Percentiles rank a stretch among this genome's conserved stretches.
Evolutionary conservation across 176 grass and related monocot species (phyloP).

Genomic region (Bothriochloa decipiens): DNA sequence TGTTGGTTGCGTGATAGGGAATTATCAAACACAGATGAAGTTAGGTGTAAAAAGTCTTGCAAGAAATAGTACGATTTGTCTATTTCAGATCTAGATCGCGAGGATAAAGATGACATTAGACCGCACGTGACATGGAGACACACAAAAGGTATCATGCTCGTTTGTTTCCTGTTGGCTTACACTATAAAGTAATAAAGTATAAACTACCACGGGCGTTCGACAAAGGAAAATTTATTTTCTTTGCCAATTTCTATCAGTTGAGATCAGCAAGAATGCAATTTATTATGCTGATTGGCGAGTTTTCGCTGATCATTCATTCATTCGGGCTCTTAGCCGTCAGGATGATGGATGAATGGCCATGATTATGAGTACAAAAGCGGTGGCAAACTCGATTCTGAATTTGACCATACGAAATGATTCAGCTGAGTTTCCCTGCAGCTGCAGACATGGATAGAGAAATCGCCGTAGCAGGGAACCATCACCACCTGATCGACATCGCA

Average conservation of each 20-base stretch:
- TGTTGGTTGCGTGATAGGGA: too few relatives aligned
- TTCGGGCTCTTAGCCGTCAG: not conserved
- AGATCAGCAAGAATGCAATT: not conserved
- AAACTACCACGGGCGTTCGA: not conserved
- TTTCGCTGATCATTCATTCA: not conserved
- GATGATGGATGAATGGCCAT: not conserved
- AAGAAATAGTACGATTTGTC: not conserved
- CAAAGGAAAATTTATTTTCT: not conserved
- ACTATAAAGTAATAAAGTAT: too few relatives aligned
- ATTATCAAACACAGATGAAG: not conserved
- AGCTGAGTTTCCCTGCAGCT: not conserved
- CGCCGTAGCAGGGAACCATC: not conserved
- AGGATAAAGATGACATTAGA: not conserved
- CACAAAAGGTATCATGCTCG: not conserved
- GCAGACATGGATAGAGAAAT: not conserved
- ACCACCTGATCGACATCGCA: slow-evolving; percentile 46
- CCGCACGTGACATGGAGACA: not conserved
- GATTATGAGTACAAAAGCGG: not conserved
- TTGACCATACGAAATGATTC: not conserved
- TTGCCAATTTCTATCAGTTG: not conserved
- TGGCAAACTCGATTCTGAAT: not conserved
- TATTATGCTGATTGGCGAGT: not conserved
- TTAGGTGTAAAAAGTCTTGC: not conserved
- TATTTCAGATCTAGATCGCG: not conserved
- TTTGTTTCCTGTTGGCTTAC: not conserved